Percentiles rank a stretch among this genome's conserved stretches.
These are phyloP conservation scores for Aphanomyces astaci DNA, from an alignment of 352 stramenopile genomes.

Conservation along the genomic window DNA sequence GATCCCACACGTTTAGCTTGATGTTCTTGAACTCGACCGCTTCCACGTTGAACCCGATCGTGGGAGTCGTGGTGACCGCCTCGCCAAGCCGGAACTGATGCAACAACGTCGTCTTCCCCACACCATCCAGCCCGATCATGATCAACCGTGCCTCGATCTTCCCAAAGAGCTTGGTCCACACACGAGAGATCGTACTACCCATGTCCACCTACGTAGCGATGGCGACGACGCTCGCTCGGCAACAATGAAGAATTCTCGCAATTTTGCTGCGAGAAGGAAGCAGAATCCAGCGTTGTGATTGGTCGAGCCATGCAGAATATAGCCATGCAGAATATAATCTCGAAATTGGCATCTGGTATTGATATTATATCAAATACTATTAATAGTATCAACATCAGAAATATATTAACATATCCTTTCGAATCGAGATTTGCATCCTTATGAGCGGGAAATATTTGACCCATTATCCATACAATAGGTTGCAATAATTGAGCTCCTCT, in stretches of 20 bases:
- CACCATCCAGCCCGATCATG: conserved; percentile 26
- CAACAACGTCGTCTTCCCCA: conserved; percentile 25
- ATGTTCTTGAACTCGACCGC: conserved; percentile 24
- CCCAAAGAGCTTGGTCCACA: conserved; percentile 7
- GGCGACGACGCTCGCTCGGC: background rate
- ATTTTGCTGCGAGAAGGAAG: background rate
- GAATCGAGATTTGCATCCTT: too few relatives aligned
- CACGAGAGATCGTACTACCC: conserved; percentile 6
- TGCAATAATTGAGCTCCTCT: too few relatives aligned
- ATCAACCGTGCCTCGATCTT: conserved; percentile 21
- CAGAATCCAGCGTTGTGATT: background rate
- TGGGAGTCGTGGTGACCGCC: conserved; percentile 20
- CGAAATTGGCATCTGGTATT: too few relatives aligned
- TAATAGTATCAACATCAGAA: too few relatives aligned
- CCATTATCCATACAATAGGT: too few relatives aligned
- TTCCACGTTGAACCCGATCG: conserved; percentile 26
- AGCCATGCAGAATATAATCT: too few relatives aligned
- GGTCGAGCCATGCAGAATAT: background rate
- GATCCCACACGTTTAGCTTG: conserved; percentile 26
- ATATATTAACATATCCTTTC: too few relatives aligned
- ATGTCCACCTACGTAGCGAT: background rate
- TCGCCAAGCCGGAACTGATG: conserved; percentile 22
- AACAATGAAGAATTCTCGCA: background rate
- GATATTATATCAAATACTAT: too few relatives aligned
- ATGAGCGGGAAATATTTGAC: too few relatives aligned